Percentiles rank a stretch among this genome's conserved stretches.
Evolutionary conservation across 805 yeast genomes (phyloP).

Genomic region (Komagataella ulmi): DNA sequence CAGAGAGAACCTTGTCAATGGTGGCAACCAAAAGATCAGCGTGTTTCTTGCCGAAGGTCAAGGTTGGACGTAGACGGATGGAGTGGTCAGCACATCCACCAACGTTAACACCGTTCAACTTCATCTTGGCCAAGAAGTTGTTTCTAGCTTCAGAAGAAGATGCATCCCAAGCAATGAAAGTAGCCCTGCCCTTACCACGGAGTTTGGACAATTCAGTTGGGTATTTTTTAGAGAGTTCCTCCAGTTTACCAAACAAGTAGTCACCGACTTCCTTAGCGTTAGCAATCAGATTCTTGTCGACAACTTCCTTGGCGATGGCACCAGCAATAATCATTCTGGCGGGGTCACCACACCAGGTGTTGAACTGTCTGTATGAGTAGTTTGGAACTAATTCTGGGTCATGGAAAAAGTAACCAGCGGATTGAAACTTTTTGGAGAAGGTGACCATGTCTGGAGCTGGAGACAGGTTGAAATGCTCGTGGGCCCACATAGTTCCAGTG

Average conservation of each 20-base stretch:
- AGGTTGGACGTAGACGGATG: slow-evolving; percentile 53
- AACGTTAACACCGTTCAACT: slow-evolving; percentile 43
- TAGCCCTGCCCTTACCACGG: slow-evolving; percentile 52
- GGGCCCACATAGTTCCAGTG: slow-evolving; percentile 63
- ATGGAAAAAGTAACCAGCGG: slow-evolving; percentile 58
- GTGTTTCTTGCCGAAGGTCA: slow-evolving; percentile 47
- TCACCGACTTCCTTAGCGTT: slow-evolving; percentile 39
- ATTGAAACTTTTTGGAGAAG: slow-evolving; percentile 60
- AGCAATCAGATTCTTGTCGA: slow-evolving; percentile 31
- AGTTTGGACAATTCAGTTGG: slow-evolving; percentile 31
- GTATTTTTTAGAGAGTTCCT: slow-evolving; percentile 22
- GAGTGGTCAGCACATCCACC: slow-evolving; percentile 55
- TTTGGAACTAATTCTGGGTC: slow-evolving; percentile 46
- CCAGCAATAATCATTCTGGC: slow-evolving; percentile 53
- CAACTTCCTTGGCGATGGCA: slow-evolving; percentile 42
- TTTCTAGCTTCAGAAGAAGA: slow-evolving; percentile 29
- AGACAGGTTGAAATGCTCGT: slow-evolving; percentile 50
- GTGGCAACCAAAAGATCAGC: slow-evolving; percentile 40
- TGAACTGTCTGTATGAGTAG: slow-evolving; percentile 55
- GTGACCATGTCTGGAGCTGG: slow-evolving; percentile 60
- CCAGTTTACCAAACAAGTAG: slow-evolving; percentile 33
- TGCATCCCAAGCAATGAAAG: slow-evolving; percentile 55
- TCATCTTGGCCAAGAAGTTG: slow-evolving; percentile 28
- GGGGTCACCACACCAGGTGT: slow-evolving; percentile 73
- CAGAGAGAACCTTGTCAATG: slow-evolving; percentile 19